Evolutionary conservation across 257 asterid species (phyloP).

Genomic region (Solanum habrochaites): DNA sequence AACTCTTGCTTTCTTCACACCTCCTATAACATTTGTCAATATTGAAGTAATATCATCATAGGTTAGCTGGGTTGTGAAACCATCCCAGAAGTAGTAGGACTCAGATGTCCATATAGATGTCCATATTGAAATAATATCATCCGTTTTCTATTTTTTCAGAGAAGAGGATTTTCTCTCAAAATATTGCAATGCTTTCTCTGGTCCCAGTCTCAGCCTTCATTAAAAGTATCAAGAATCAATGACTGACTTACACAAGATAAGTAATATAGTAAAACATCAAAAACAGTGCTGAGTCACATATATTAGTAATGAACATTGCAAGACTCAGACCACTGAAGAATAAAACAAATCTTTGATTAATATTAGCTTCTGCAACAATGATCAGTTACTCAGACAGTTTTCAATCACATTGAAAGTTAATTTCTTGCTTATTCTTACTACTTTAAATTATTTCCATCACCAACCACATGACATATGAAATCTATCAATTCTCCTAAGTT

Average conservation of each 20-base stretch:
- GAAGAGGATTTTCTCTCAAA: slow-evolving; percentile 58
- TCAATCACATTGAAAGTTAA: not conserved
- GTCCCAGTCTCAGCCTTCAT: slow-evolving; percentile 89
- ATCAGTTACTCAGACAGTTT: not conserved
- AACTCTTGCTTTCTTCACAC: no score
- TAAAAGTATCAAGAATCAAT: not conserved
- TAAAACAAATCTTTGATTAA: not conserved
- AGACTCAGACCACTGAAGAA: not conserved
- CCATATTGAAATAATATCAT: not conserved
- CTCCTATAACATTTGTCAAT: no score
- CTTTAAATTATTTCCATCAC: not conserved
- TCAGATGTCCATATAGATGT: no score
- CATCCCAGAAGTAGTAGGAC: no score
- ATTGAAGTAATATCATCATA: no score
- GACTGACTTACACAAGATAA: not conserved
- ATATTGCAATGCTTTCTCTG: slow-evolving; percentile 80
- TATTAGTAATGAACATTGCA: not conserved
- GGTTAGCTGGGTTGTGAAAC: no score
- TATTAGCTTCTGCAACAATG: not conserved
- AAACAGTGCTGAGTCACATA: not conserved
- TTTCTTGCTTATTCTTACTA: not conserved
- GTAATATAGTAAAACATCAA: not conserved
- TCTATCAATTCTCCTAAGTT: not conserved
- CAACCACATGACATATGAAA: not conserved
- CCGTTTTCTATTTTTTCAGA: slow-evolving; percentile 92